Evolutionary conservation across 169 alveolate species (phyloP), one percentile per base, ranked within the genome.

Genomic region (Eimeria falciformis): DNA sequence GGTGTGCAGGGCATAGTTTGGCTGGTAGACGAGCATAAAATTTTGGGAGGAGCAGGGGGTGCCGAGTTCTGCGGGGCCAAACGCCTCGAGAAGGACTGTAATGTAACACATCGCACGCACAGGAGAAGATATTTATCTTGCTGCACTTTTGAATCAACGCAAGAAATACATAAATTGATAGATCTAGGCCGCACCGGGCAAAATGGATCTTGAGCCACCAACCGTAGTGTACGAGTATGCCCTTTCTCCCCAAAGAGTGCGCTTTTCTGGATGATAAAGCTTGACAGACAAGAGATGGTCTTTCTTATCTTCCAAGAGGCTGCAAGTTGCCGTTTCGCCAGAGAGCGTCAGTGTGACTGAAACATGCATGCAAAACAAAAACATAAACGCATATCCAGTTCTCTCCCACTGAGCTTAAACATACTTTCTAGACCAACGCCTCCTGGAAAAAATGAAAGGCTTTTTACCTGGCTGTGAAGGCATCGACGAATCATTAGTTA

Each of bases 311-410:
- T 18, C n/a, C 14, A 81, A 37, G 23, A 55, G 2, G 43, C 55
- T 75, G 58, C 90, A 81, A 29, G 58, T 56, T 17, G 90, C 90
- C 21, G 90, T 71, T 46, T 56, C 77, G 45, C 90, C 90, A 7
- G 90, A 55, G 25, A 81, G 77, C 90, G 27, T 81, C n/a, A 7
- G 55, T 46, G 47, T 65, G 58, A 81, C 90, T 81, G 77, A 33
- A 33, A 33, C 40, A 33, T 33, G 40, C 40, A 33, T 33, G 40
- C 40, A 2, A 33, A 33, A 33, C 40, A 33, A 33, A 2, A 33
- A 33, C 40, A 1, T 33, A 33, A 33, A 33, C 40, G 40, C 40
- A 33, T 33, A 33, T 33, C 40, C 40, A 33, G 40, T 33, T 33
- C 4, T 33, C 40, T 33, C 40, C 40, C 40, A 33, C 2, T 33